Percentiles rank a stretch among this genome's conserved stretches.
These are phyloP conservation scores for Cyamopsis tetragonoloba DNA, from an alignment of 306 rosid species.

Conservation along the genomic window DNA sequence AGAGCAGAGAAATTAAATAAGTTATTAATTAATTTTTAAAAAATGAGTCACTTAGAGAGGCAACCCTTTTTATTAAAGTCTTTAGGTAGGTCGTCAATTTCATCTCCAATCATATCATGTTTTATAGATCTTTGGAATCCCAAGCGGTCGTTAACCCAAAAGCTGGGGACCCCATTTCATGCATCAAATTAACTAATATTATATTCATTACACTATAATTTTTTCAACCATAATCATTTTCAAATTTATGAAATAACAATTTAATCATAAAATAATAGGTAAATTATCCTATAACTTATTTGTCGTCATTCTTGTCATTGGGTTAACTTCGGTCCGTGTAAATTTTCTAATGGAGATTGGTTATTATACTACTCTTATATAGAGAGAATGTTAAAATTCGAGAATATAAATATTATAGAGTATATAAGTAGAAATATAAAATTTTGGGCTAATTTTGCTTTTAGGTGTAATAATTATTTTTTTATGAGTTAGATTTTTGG, in stretches of 20 bases:
- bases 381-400: too few relatives aligned
- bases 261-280: neutral
- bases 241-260: neutral
- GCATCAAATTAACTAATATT: constrained; percentile 16
- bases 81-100: constrained; percentile 86
- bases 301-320: too few relatives aligned
- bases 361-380: too few relatives aligned
- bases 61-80: constrained; percentile 36
- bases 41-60: constrained; percentile 29
- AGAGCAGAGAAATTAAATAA: neutral
- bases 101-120: constrained; percentile 59
- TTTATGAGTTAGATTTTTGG: too few relatives aligned
- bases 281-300: too few relatives aligned
- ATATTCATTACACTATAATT: neutral
- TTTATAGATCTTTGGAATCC: constrained; percentile 69
- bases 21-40: neutral
- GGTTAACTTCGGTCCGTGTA: too few relatives aligned
- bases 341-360: too few relatives aligned
- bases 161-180: constrained; percentile 21
- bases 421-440: too few relatives aligned
- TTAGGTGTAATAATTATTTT: too few relatives aligned
- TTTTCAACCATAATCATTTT: too few relatives aligned
- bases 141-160: constrained; percentile 52
- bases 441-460: too few relatives aligned
- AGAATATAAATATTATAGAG: too few relatives aligned